A percentile compares a stretch with the other conserved stretches of the same genome.
phyloP scores from a whole-genome alignment of 305 asterid species.

The Solanum hybrid region DNA sequence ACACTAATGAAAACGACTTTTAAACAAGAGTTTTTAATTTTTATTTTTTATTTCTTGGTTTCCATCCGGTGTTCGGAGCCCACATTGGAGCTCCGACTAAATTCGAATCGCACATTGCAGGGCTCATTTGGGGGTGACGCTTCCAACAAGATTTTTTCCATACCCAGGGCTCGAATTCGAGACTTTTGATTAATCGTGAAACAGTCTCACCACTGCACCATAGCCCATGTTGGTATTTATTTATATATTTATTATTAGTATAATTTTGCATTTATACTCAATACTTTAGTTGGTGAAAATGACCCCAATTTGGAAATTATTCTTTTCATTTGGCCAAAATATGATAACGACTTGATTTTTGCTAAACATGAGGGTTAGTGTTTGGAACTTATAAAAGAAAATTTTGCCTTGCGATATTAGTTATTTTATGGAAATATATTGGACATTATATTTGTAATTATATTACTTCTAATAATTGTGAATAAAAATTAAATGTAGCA shows the following conservation, averaged over 20 bases:
- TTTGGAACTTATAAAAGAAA: not conserved
- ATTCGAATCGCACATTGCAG: fast-evolving
- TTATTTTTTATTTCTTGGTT: too few species aligned
- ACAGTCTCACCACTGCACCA: fast-evolving
- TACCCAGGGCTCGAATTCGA: fast-evolving
- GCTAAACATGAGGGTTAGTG: not conserved
- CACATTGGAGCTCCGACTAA: not conserved
- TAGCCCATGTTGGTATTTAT: too few species aligned
- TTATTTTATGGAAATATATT: not conserved
- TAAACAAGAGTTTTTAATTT: not conserved
- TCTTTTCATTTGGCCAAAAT: not conserved
- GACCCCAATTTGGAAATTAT: not conserved
- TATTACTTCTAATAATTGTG: not conserved
- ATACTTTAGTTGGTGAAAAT: not conserved
- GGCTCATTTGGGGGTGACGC: fast-evolving
- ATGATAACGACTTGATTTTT: not conserved
- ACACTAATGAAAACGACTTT: not conserved
- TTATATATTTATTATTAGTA: not conserved
- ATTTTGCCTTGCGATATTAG: not conserved
- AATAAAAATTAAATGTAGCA: not conserved
- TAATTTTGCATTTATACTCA: not conserved
- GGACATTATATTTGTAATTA: not conserved
- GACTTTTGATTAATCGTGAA: fast-evolving
- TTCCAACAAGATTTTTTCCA: too few species aligned
- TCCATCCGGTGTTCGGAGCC: fast-evolving